Percentiles rank a stretch among this genome's conserved stretches.
These are phyloP conservation scores for Hirschioporus abietinus DNA, from an alignment of 768 basidiomycete species.

Conservation along the genomic window DNA sequence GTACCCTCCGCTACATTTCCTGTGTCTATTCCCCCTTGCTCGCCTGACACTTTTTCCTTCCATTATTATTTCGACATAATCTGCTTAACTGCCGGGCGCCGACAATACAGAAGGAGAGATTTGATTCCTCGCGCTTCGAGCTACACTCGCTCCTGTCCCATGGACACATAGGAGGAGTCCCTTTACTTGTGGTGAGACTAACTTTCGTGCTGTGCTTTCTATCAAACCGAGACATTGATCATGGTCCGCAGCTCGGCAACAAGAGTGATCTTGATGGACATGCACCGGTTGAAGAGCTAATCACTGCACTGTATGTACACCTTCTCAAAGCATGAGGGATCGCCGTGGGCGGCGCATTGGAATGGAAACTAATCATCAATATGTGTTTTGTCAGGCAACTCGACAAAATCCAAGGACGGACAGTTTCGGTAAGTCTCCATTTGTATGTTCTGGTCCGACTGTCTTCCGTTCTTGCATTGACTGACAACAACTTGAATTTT, in stretches of 20 bases:
- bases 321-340: constrained; percentile 1
- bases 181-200: constrained; percentile 63
- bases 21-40: neutral
- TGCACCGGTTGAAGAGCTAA: constrained; percentile 77
- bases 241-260: constrained; percentile 65
- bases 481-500: neutral
- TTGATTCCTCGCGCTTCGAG: constrained; percentile 80
- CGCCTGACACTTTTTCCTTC: constrained; percentile 1
- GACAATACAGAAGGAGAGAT: constrained; percentile 59
- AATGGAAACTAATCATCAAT: neutral
- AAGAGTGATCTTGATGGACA: constrained; percentile 85
- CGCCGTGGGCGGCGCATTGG: neutral
- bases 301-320: constrained; percentile 59
- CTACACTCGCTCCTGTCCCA: constrained; percentile 74
- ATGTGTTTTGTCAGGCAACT: constrained; percentile 48
- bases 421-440: constrained; percentile 69
- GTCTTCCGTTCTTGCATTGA: constrained; percentile 6
- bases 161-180: constrained; percentile 61
- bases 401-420: constrained; percentile 72
- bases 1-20: constrained; percentile 21
- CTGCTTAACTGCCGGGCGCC: neutral
- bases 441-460: constrained; percentile 1
- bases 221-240: neutral
- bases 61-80: neutral
- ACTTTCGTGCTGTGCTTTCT: constrained; percentile 23